These are phyloP conservation scores for Cryptosporidium bovis DNA, from an alignment of 169 alveolate species.

Conservation along the genomic window DNA sequence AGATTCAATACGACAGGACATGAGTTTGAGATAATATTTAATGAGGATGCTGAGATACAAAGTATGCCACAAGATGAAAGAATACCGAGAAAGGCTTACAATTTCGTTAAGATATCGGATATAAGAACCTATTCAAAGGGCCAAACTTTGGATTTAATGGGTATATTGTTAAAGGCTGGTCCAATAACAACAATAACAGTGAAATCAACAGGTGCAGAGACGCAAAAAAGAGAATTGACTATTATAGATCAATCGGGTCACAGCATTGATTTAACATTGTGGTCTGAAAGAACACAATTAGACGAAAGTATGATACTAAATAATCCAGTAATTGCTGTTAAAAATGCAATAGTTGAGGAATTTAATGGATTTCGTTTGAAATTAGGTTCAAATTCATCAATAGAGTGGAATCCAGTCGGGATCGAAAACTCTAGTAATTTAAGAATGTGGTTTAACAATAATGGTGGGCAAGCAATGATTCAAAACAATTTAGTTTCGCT, in stretches of 20 bases:
- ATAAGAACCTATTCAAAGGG: slow-evolving; percentile 49
- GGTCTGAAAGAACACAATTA: slow-evolving; percentile 72
- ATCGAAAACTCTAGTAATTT: slow-evolving; percentile 25
- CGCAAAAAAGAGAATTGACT: slow-evolving; percentile 68
- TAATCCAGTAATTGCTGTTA: slow-evolving; percentile 60
- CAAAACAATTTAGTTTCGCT: slow-evolving; percentile 41
- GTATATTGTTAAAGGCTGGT: slow-evolving; percentile 49
- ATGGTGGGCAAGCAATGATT: slow-evolving; percentile 1
- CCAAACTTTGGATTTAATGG: slow-evolving; percentile 49
- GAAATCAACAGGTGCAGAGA: slow-evolving; percentile 65
- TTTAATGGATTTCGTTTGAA: slow-evolving; percentile 62
- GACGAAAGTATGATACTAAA: slow-evolving; percentile 37
- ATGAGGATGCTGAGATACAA: slow-evolving; percentile 72
- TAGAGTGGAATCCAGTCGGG: slow-evolving; percentile 64
- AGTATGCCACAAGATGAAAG: slow-evolving; percentile 59
- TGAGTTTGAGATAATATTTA: slow-evolving; percentile 61
- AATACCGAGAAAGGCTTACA: slow-evolving; percentile 59
- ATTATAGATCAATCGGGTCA: slow-evolving; percentile 64
- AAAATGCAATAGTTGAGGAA: slow-evolving; percentile 64
- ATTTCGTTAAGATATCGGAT: slow-evolving; percentile 53
- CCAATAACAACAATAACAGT: slow-evolving; percentile 64
- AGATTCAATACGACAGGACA: slow-evolving; percentile 72
- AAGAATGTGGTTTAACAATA: slow-evolving; percentile 38
- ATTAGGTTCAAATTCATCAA: slow-evolving; percentile 42
- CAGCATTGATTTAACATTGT: slow-evolving; percentile 65